Percentiles rank a stretch among this genome's conserved stretches.
These are phyloP conservation scores for Pholiota molesta DNA, from an alignment of 768 basidiomycete genomes.

Conservation along the genomic window DNA sequence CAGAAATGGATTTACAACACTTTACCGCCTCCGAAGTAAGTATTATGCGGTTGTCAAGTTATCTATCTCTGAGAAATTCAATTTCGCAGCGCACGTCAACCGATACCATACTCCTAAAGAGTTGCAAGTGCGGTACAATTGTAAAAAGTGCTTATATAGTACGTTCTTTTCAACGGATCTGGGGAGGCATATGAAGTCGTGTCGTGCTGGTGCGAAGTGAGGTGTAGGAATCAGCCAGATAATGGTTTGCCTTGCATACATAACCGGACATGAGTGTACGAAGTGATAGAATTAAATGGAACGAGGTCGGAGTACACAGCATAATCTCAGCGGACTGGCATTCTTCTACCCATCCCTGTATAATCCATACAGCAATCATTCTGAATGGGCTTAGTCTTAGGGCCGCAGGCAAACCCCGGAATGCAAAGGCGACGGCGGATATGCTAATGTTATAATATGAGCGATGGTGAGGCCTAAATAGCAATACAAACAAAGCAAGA, in stretches of 20 bases:
- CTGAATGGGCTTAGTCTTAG: neutral
- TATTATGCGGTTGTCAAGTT: neutral
- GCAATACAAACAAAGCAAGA: neutral
- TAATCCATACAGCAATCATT: neutral
- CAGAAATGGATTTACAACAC: neutral
- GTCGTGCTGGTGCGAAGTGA: neutral
- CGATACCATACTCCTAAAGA: neutral
- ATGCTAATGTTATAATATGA: neutral
- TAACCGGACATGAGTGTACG: too few relatives aligned
- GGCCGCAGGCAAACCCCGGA: neutral
- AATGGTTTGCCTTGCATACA: too few relatives aligned
- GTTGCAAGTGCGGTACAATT: neutral
- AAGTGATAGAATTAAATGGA: too few relatives aligned
- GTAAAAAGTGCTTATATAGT: neutral
- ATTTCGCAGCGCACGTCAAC: neutral
- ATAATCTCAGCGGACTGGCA: constrained; percentile 36
- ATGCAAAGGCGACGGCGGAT: too few relatives aligned
- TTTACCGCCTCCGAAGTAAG: neutral
- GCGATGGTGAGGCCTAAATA: constrained; percentile 28
- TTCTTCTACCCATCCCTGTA: neutral
- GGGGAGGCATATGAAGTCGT: neutral
- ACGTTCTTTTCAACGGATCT: neutral
- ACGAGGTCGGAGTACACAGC: too few relatives aligned
- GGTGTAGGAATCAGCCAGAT: too few relatives aligned
- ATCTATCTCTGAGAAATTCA: neutral